Conservation (phyloP, 495 filamentous ascomycete species). For the Terfezia claveryi region DNA sequence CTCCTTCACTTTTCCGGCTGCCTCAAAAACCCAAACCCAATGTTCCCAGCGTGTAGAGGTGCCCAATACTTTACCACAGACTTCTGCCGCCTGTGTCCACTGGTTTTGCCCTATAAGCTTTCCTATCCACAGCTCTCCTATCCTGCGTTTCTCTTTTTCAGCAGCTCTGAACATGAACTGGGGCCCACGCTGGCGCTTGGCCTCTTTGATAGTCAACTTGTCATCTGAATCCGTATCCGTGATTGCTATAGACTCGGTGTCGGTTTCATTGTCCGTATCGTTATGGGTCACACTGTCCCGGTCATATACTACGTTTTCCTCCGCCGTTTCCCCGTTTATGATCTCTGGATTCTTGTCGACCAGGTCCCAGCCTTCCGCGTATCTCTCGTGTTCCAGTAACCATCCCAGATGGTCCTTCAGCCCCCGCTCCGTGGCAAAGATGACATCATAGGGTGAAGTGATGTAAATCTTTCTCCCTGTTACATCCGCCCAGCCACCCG, state of each 20-base stretch:
- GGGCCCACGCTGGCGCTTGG: conserved; percentile 5
- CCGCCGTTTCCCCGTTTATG: conserved; percentile 20
- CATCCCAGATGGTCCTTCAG: conserved; percentile 63
- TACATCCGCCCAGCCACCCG: conserved; percentile 21
- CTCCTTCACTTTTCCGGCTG: conserved; percentile 64
- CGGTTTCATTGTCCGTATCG: neutral
- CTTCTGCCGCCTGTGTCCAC: conserved; percentile 54
- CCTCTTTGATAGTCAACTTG: conserved; percentile 37
- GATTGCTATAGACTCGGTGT: conserved; percentile 27
- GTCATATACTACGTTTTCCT: conserved; percentile 9
- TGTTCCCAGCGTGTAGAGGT: conserved; percentile 76
- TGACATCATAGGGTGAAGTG: conserved; percentile 86
- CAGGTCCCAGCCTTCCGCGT: conserved; percentile 70
- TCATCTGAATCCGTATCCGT: conserved; percentile 71
- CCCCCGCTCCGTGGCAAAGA: conserved; percentile 67
- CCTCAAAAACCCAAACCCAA: conserved; percentile 79
- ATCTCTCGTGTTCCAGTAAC: conserved; percentile 56
- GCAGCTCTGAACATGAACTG: conserved; percentile 34
- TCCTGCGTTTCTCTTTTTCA: conserved; percentile 73
- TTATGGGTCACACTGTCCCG: neutral
- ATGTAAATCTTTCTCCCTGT: conserved; percentile 83
- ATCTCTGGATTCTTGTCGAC: conserved; percentile 67
- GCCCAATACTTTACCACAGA: conserved; percentile 59
- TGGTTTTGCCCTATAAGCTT: conserved; percentile 49
- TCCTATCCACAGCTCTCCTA: conserved; percentile 83